Conservation (phyloP, 306 rosid species). For the Cercis canadensis region DNA sequence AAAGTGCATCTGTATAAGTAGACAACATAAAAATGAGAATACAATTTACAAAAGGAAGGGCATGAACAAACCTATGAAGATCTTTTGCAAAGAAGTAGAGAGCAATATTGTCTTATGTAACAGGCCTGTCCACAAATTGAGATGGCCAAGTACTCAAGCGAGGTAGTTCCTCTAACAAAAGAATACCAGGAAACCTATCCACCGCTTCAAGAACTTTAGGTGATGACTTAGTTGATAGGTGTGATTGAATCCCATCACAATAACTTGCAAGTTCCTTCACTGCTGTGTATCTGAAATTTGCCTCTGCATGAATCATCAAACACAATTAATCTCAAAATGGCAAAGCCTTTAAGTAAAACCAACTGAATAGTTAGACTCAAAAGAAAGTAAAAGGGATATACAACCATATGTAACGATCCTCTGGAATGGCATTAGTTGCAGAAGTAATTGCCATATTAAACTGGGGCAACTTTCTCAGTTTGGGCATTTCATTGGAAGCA, state of each 20-base stretch:
- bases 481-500: conserved; percentile 15
- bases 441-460: conserved; percentile 4
- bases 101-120: conserved; percentile 37
- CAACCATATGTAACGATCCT: conserved; percentile 38
- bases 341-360: background rate
- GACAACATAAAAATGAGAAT: background rate
- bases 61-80: conserved; percentile 22
- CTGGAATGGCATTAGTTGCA: conserved; percentile 17
- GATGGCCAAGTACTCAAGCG: conserved; percentile 41
- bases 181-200: conserved; percentile 24
- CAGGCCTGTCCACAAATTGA: conserved; percentile 25
- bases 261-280: background rate
- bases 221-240: conserved; percentile 27
- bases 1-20: background rate
- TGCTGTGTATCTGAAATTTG: conserved; percentile 18
- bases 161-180: conserved; percentile 39
- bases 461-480: background rate
- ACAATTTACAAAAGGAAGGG: conserved; percentile 1
- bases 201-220: conserved; percentile 36
- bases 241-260: conserved; percentile 37
- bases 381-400: conserved; percentile 27
- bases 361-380: background rate
- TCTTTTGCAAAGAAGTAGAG: conserved; percentile 40
- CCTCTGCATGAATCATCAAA: conserved; percentile 40
- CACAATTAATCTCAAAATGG: background rate